Base-by-base conservation (phyloP, 2,329 filamentous ascomycete genomes). In the Fusarium redolens region DNA sequence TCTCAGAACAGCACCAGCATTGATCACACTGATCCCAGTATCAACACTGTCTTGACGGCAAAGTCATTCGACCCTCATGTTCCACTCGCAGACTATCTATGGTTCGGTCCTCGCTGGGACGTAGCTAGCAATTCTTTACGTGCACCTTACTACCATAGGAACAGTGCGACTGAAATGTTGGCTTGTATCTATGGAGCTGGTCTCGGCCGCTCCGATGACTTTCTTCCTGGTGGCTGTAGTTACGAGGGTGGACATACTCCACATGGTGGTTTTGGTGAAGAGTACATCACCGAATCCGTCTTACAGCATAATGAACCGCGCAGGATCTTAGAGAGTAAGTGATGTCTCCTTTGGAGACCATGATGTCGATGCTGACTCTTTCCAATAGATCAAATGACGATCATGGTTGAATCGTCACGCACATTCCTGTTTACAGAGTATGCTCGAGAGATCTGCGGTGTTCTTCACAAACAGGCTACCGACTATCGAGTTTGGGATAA, bases 371-470 rank as follows among this genome's bases (percentile, higher is more conserved):
- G 12, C 41, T 44, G n/a, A 44, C n/a, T 7, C 14, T 14, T 9
- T 6, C 22, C 22, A 25, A 25, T 35, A 67, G 67, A 69, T 11
- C 67, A 69, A 15, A 69, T 69, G 65, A 69, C 65, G 0, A 70
- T 70, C 30, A 70, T 70, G 68, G n/a, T 70, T 7, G 65, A 70
- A 15, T 51, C 68, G 0, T 51, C 41, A 0, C 48, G 68, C 12
- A 70, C 68, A 4, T 69, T 70, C 12, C n/a, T 70, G 3, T 70
- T 69, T 14, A 70, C 68, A 2, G 50, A 69, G 4, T 69, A 69
- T 11, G 68, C 68, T 3, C 60, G 68, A 3, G 35, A 65, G 31
- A 43, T 33, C 14, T 70, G 60, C 2, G 65, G 65, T 13, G 59
- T 65, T 20, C 37, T 70, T 11, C 48, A 70, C 13, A 65, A 22